A percentile compares a stretch with the other conserved stretches of the same genome.
These are phyloP conservation scores for Mycena belliarum DNA, from an alignment of 768 basidiomycete species.

Conservation along the genomic window DNA sequence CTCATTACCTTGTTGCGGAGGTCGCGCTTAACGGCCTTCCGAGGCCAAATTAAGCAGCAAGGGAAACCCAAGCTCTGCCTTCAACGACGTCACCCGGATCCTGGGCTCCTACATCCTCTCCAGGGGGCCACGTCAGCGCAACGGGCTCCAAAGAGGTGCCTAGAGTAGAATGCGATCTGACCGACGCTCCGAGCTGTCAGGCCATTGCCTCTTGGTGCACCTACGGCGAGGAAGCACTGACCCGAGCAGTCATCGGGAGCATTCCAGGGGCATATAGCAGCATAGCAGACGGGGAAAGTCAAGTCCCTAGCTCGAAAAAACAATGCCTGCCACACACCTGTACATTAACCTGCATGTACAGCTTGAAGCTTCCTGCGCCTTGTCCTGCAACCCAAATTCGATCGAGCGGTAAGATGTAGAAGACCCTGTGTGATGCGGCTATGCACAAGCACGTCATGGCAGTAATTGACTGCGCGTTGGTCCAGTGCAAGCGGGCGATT, in stretches of 20 bases:
- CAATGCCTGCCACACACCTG: no score
- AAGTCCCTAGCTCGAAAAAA: no score
- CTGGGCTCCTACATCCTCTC: neutral
- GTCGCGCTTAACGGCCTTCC: neutral
- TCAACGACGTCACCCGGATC: slow-evolving; percentile 6
- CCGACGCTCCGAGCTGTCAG: neutral
- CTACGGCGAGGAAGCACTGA: neutral
- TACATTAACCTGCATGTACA: neutral
- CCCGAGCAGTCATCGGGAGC: neutral
- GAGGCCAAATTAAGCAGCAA: neutral
- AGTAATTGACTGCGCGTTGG: neutral
- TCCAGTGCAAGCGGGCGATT: neutral
- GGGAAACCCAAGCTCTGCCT: neutral
- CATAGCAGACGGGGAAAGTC: neutral
- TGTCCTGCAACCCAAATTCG: neutral
- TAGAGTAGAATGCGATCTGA: neutral
- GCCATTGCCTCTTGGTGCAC: neutral
- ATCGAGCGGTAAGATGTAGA: neutral
- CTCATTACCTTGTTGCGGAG: neutral
- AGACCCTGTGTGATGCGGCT: slow-evolving; percentile 11
- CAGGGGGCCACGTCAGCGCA: neutral
- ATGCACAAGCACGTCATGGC: slow-evolving; percentile 10
- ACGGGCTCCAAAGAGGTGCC: neutral
- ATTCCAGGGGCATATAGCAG: neutral
- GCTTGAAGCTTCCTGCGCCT: neutral